Evolutionary conservation across 2,329 filamentous ascomycete genomes (phyloP).

Genomic region (Monosporascus sp.): DNA sequence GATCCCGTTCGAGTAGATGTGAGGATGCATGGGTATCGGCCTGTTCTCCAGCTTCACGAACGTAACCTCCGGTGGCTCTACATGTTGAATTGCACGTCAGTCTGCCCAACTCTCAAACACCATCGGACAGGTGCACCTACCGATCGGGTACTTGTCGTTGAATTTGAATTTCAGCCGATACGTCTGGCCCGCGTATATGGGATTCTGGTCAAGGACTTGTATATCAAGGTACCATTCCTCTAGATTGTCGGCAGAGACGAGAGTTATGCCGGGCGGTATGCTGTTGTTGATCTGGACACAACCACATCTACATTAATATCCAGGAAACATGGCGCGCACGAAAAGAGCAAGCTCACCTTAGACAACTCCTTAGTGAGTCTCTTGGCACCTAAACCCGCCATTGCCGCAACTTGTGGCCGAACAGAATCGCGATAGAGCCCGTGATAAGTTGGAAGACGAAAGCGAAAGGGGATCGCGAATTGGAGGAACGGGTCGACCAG

Average conservation of each 20-base stretch:
- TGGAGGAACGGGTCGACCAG: too few species aligned
- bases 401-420: conserved; percentile 5
- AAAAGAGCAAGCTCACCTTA: conserved; percentile 38
- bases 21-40: conserved; percentile 87
- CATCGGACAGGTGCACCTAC: conserved; percentile 40
- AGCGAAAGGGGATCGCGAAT: too few species aligned
- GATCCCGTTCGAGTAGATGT: conserved; percentile 97
- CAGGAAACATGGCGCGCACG: background rate
- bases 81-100: conserved; percentile 5
- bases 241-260: conserved; percentile 77
- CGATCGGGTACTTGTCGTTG: conserved; percentile 80
- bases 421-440: too few species aligned
- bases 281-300: conserved; percentile 46
- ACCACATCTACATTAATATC: conserved; percentile 1
- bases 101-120: conserved; percentile 1
- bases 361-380: conserved; percentile 54
- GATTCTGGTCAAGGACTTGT: conserved; percentile 81
- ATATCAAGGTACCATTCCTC: conserved; percentile 93
- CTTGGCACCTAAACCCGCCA: conserved; percentile 47
- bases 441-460: too few species aligned
- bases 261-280: conserved; percentile 65
- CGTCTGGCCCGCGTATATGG: conserved; percentile 72
- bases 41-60: conserved; percentile 65
- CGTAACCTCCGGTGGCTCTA: conserved; percentile 91
- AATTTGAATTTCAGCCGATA: conserved; percentile 89